Evolutionary conservation across 108 stramenopile species (phyloP).

Genomic region (Nitzschia sp.): DNA sequence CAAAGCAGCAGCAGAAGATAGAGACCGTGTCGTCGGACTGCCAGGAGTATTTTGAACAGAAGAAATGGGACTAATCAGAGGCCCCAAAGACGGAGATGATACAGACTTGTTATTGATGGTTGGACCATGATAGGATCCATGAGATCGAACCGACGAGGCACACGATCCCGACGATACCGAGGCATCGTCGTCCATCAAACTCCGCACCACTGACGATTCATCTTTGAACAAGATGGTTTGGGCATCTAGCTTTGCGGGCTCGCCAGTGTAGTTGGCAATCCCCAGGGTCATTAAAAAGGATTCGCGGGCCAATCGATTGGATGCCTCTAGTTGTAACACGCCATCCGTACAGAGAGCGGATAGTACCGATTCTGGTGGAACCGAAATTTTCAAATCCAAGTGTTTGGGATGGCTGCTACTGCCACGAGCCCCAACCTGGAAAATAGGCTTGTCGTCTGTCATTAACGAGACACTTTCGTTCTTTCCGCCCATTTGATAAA

Average conservation of each 20-base stretch:
- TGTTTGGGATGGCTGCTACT: conserved; percentile 13
- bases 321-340: conserved; percentile 46
- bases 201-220: not conserved
- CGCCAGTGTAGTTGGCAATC: conserved; percentile 61
- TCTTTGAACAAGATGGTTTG: conserved; percentile 47
- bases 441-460: conserved; percentile 19
- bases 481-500: conserved; percentile 1
- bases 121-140: not conserved
- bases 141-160: conserved; percentile 1
- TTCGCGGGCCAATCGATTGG: conserved; percentile 70
- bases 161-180: conserved; percentile 14
- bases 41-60: no score
- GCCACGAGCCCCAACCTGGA: conserved; percentile 25
- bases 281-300: conserved; percentile 70
- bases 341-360: conserved; percentile 23
- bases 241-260: conserved; percentile 39
- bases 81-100: not conserved
- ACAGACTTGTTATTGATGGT: not conserved
- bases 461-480: conserved; percentile 15
- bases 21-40: no score
- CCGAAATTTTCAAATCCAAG: conserved; percentile 19
- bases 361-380: conserved; percentile 18
- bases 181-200: conserved; percentile 22
- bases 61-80: not conserved
- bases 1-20: no score